These are phyloP conservation scores for Scedosporium aurantiacum DNA, from an alignment of 2,329 filamentous ascomycete species.

Conservation along the genomic window DNA sequence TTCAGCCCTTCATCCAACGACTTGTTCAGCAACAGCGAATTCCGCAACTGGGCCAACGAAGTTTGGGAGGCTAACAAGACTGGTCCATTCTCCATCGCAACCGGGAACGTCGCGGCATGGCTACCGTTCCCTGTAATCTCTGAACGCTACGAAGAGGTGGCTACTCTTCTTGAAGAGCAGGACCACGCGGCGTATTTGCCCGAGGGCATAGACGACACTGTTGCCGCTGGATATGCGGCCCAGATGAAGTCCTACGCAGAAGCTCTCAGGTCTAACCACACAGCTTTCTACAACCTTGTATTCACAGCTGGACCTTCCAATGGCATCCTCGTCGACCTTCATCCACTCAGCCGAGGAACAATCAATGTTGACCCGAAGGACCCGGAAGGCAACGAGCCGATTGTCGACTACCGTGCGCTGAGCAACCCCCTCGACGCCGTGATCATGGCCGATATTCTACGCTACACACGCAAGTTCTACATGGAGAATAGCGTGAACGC, in stretches of 20 bases:
- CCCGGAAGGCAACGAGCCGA: conserved; percentile 21
- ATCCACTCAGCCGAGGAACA: conserved; percentile 24
- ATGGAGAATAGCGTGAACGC: conserved; percentile 24
- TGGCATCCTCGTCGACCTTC: conserved; percentile 17
- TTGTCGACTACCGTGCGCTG: conserved; percentile 27
- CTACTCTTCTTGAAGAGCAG: conserved; percentile 19
- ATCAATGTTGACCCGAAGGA: conserved; percentile 27
- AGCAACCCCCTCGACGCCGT: conserved; percentile 27
- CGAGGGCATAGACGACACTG: conserved; percentile 18
- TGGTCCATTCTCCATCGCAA: conserved; percentile 22
- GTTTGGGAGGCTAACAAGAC: conserved; percentile 7
- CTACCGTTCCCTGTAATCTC: conserved; percentile 24
- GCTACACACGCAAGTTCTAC: conserved; percentile 23
- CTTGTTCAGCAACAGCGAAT: conserved; percentile 8
- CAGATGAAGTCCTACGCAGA: conserved; percentile 26
- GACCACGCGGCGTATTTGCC: conserved; percentile 22
- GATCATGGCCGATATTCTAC: conserved; percentile 25
- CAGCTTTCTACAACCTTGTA: conserved; percentile 21
- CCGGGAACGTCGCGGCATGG: conserved; percentile 24
- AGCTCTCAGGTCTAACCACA: conserved; percentile 22
- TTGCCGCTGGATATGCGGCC: conserved; percentile 23
- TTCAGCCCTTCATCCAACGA: conserved; percentile 9
- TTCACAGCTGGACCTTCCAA: conserved; percentile 12
- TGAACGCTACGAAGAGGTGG: conserved; percentile 19
- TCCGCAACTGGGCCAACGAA: conserved; percentile 11